Evolutionary conservation across 306 rosid species (phyloP).

Genomic region (Myrica gale): DNA sequence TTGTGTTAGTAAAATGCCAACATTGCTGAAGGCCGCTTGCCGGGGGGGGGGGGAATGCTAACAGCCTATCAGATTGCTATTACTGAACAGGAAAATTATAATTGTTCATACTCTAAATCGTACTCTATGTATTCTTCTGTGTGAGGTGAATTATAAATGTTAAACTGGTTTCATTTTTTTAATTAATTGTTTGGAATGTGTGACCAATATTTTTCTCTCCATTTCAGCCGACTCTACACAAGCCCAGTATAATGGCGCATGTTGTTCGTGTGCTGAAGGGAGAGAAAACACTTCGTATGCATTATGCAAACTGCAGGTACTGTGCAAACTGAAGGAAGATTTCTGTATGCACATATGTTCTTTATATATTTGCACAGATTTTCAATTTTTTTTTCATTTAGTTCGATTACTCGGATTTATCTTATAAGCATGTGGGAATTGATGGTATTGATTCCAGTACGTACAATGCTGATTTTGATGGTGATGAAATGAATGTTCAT

Average conservation of each 20-base stretch:
- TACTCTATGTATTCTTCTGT: background rate
- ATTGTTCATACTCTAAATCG: too few relatives aligned
- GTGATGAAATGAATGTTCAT: conserved; percentile 97
- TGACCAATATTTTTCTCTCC: conserved; percentile 4
- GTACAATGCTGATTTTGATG: conserved; percentile 96
- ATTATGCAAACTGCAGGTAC: conserved; percentile 80
- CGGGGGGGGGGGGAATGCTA: too few relatives aligned
- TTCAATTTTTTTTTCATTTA: background rate
- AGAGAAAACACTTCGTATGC: conserved; percentile 97
- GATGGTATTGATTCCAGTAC: conserved; percentile 52
- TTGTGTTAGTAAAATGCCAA: too few relatives aligned
- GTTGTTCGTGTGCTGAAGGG: conserved; percentile 88
- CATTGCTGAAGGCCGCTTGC: too few relatives aligned
- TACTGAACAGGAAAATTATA: too few relatives aligned
- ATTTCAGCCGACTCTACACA: conserved; percentile 95
- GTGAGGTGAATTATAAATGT: background rate
- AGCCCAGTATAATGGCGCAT: conserved; percentile 98
- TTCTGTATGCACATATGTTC: background rate
- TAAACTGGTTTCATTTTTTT: background rate
- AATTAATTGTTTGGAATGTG: background rate
- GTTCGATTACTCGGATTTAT: background rate
- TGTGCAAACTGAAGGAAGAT: background rate
- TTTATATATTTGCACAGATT: background rate
- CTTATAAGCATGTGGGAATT: conserved; percentile 19
- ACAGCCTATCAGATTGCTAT: too few relatives aligned